phyloP scores from a whole-genome alignment of 1,139 yeast genomes.

The Yamadazyma mexicana region DNA sequence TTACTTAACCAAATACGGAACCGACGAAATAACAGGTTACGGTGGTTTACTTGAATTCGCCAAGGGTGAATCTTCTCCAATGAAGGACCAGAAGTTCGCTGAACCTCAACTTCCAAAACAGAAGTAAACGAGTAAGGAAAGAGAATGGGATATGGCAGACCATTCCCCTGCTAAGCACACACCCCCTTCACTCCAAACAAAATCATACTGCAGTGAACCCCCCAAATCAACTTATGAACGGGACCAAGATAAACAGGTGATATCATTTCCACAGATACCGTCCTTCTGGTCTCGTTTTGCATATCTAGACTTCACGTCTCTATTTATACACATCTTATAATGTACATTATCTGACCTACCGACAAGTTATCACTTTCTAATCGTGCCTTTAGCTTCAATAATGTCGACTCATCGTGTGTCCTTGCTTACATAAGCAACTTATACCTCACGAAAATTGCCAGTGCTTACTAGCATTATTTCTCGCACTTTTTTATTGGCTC shows the following conservation, averaged over 20 bases:
- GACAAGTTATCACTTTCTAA: too few species aligned
- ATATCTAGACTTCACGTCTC: not conserved
- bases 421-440: slow-evolving; percentile 4
- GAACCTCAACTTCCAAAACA: slow-evolving; percentile 31
- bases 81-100: slow-evolving; percentile 37
- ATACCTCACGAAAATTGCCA: not conserved
- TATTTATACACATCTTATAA: slow-evolving; percentile 3
- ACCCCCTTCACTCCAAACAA: too few species aligned
- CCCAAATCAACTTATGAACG: too few species aligned
- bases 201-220: too few species aligned
- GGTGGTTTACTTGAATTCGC: slow-evolving; percentile 38
- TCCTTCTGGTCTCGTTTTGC: not conserved
- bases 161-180: too few species aligned
- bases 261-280: too few species aligned
- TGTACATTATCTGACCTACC: not conserved
- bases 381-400: too few species aligned
- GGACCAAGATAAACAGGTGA: too few species aligned
- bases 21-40: slow-evolving; percentile 29
- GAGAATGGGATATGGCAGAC: too few species aligned
- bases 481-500: slow-evolving; percentile 13
- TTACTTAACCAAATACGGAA: slow-evolving; percentile 34
- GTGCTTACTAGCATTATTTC: slow-evolving; percentile 6
- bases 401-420: too few species aligned
- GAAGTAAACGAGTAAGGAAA: not conserved
- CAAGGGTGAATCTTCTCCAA: slow-evolving; percentile 38